Evolutionary conservation across 2,329 filamentous ascomycete genomes (phyloP).

Genomic region (Clonostachys rhizophaga): DNA sequence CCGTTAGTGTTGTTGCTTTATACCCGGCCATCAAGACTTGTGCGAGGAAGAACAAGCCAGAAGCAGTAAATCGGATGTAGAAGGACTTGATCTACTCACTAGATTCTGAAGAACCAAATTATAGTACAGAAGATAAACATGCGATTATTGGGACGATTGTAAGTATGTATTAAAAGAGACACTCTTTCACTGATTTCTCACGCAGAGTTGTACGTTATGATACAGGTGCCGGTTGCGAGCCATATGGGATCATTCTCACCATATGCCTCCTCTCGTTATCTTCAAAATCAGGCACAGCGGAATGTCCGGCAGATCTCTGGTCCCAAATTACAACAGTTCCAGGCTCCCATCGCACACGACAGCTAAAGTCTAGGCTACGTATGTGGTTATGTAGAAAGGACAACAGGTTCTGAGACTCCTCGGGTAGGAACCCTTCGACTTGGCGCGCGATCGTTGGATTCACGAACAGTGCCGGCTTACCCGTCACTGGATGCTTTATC

Average conservation of each 20-base stretch:
- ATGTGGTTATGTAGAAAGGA: slow-evolving; percentile 57
- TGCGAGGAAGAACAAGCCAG: no score
- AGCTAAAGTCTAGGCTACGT: slow-evolving; percentile 55
- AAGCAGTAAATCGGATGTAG: no score
- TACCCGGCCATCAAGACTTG: no score
- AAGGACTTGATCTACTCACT: no score
- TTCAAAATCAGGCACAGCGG: slow-evolving; percentile 59
- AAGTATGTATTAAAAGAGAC: no score
- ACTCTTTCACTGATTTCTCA: no score
- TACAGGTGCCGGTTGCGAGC: slow-evolving; percentile 36
- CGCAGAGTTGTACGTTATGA: no score
- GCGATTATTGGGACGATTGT: no score
- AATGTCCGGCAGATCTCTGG: slow-evolving; percentile 70
- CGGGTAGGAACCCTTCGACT: slow-evolving; percentile 75
- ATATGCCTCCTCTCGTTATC: slow-evolving; percentile 46
- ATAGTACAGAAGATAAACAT: no score
- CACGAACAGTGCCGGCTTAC: slow-evolving; percentile 73
- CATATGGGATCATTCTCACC: slow-evolving; percentile 72
- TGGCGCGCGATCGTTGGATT: slow-evolving; percentile 62
- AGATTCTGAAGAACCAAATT: no score
- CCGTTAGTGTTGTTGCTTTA: no score
- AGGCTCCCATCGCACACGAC: slow-evolving; percentile 65
- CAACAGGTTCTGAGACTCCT: slow-evolving; percentile 68
- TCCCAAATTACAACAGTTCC: slow-evolving; percentile 78
- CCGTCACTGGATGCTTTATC: slow-evolving; percentile 70